phyloP scores from a whole-genome alignment of 192 early-diverging fungal genomes.

The Entomortierella lignicola region DNA sequence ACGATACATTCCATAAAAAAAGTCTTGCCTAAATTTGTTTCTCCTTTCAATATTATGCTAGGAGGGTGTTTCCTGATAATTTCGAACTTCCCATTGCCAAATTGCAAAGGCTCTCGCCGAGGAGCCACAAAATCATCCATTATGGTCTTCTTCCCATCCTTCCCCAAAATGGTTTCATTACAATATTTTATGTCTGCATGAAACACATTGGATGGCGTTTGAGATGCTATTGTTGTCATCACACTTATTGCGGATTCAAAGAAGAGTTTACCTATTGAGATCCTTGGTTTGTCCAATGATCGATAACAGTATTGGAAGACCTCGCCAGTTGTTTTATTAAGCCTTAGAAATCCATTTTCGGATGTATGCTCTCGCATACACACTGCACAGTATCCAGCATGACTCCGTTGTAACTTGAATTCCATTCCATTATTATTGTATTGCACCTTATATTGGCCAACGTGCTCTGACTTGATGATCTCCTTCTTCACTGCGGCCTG shows the following conservation, averaged over 20 bases:
- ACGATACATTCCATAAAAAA: constrained; percentile 4
- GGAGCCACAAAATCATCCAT: background rate
- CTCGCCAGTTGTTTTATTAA: background rate
- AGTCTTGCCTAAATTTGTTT: constrained; percentile 22
- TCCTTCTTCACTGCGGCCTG: background rate
- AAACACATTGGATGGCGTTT: background rate
- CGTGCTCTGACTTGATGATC: background rate
- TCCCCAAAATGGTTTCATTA: background rate
- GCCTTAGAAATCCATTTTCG: constrained; percentile 13
- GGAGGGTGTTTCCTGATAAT: constrained; percentile 11
- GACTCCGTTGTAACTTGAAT: constrained; percentile 7
- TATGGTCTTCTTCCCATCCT: background rate
- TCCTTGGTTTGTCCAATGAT: background rate
- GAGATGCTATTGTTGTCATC: background rate
- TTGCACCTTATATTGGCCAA: constrained; percentile 6
- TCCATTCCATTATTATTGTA: background rate
- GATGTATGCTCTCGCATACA: constrained; percentile 10
- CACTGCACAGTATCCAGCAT: constrained; percentile 15
- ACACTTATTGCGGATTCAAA: background rate
- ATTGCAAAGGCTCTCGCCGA: constrained; percentile 1
- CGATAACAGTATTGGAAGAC: constrained; percentile 20
- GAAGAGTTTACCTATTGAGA: constrained; percentile 4
- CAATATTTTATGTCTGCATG: constrained; percentile 9
- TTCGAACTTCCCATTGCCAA: constrained; percentile 18
- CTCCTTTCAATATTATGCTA: constrained; percentile 16